A percentile compares a stretch with the other conserved stretches of the same genome.
phyloP scores from a whole-genome alignment of 768 basidiomycete species.

The Pleurotus giganteus region DNA sequence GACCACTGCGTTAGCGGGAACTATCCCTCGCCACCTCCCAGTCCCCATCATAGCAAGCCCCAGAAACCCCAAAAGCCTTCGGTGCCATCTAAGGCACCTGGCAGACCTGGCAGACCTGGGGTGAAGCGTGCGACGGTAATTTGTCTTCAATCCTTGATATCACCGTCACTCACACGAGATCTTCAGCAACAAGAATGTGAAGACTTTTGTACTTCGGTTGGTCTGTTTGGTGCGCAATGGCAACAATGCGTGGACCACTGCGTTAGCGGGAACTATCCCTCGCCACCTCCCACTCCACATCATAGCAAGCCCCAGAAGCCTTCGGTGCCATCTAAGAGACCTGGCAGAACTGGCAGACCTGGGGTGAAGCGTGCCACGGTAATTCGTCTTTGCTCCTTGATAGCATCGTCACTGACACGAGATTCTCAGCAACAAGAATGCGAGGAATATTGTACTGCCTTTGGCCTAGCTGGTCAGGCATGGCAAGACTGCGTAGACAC shows the following conservation, averaged over 20 bases:
- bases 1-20: too few species aligned
- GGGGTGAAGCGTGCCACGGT: too few species aligned
- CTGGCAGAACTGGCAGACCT: neutral
- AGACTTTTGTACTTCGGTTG: too few species aligned
- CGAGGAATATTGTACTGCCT: too few species aligned
- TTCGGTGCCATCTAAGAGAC: neutral
- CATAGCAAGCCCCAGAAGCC: neutral
- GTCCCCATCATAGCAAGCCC: neutral
- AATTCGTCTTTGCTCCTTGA: too few species aligned
- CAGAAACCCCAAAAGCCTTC: neutral
- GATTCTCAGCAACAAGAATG: too few species aligned
- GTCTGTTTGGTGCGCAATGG: too few species aligned
- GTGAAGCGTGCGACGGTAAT: neutral
- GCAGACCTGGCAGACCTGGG: neutral
- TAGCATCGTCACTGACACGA: too few species aligned
- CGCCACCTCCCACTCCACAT: neutral
- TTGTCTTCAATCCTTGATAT: neutral
- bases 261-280: neutral
- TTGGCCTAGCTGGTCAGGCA: too few species aligned
- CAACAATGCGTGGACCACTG: neutral
- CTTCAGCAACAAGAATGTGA: too few species aligned
- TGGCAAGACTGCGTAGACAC: too few species aligned
- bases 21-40: too few species aligned
- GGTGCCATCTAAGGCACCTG: neutral
- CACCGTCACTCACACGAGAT: neutral